Conservation (phyloP, 352 stramenopile genomes). For the Globisporangium viniferum region DNA sequence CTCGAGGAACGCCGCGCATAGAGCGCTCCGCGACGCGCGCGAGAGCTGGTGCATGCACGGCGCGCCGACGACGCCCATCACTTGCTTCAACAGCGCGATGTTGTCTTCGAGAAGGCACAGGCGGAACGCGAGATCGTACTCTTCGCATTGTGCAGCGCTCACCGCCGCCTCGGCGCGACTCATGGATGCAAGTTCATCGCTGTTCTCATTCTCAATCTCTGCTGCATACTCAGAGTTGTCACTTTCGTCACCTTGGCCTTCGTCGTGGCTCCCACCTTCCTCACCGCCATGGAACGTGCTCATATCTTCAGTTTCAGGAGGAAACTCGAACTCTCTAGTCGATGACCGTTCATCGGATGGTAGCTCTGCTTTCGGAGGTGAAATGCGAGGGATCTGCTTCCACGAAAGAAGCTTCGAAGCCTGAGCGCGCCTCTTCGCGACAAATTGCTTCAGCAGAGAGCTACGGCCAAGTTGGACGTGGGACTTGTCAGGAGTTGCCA, state of each 20-base stretch:
- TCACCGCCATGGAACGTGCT: not conserved
- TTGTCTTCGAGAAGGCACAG: conserved; percentile 59
- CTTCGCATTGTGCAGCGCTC: conserved; percentile 32
- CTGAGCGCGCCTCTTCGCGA: conserved; percentile 21
- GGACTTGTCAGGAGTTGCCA: not conserved
- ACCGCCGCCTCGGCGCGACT: conserved; percentile 40
- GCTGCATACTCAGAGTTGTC: conserved; percentile 6
- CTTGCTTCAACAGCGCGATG: conserved; percentile 32
- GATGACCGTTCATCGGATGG: not conserved
- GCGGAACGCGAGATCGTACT: conserved; percentile 50
- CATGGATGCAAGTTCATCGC: conserved; percentile 18
- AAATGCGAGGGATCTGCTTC: conserved; percentile 21
- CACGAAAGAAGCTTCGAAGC: not conserved
- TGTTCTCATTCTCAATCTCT: conserved; percentile 3
- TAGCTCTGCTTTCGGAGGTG: conserved; percentile 1
- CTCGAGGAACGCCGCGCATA: conserved; percentile 55
- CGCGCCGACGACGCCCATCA: conserved; percentile 26
- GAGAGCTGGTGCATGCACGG: conserved; percentile 39
- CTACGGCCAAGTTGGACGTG: not conserved
- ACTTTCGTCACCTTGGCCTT: not conserved
- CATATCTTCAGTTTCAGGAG: not conserved
- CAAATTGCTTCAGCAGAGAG: conserved; percentile 29
- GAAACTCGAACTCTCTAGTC: conserved; percentile 5
- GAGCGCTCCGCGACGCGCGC: conserved; percentile 27
- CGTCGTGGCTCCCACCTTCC: not conserved